A percentile compares a stretch with the other conserved stretches of the same genome.
phyloP scores from a whole-genome alignment of 768 basidiomycete species.

The Ephemerocybe angulata region DNA sequence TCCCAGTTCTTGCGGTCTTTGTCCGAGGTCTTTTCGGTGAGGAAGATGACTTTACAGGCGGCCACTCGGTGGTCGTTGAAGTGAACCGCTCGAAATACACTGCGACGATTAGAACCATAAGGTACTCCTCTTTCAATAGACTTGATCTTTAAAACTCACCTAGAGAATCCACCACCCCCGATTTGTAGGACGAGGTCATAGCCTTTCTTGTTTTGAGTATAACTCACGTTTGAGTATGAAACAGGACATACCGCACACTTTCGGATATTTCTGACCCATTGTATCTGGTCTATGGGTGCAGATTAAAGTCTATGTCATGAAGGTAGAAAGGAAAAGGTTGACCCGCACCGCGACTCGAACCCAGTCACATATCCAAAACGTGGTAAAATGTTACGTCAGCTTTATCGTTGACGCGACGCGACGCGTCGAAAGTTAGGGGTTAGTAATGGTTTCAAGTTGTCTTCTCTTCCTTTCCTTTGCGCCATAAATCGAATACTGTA shows the following conservation, averaged over 20 bases:
- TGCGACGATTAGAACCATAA: conserved; percentile 22
- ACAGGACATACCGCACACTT: background rate
- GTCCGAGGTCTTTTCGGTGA: conserved; percentile 61
- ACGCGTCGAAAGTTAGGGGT: too few relatives aligned
- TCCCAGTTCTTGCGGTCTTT: conserved; percentile 76
- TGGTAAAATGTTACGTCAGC: too few relatives aligned
- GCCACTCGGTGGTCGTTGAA: conserved; percentile 61
- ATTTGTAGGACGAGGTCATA: conserved; percentile 12
- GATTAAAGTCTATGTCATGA: too few relatives aligned
- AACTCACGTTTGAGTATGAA: background rate
- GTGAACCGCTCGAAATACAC: conserved; percentile 83
- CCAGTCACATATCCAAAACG: too few relatives aligned
- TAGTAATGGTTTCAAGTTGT: too few relatives aligned
- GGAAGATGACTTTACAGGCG: conserved; percentile 79
- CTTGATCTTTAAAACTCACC: conserved; percentile 1
- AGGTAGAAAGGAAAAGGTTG: too few relatives aligned
- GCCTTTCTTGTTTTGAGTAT: background rate
- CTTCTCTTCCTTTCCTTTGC: too few relatives aligned
- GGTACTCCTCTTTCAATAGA: background rate
- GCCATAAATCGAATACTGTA: too few relatives aligned
- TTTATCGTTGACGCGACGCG: too few relatives aligned
- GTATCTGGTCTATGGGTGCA: too few relatives aligned
- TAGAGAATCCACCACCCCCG: conserved; percentile 17
- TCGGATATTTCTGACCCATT: background rate
- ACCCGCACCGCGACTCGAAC: too few relatives aligned